These are phyloP conservation scores for Fusarium virguliforme DNA, from an alignment of 2,329 filamentous ascomycete species.

Conservation along the genomic window DNA sequence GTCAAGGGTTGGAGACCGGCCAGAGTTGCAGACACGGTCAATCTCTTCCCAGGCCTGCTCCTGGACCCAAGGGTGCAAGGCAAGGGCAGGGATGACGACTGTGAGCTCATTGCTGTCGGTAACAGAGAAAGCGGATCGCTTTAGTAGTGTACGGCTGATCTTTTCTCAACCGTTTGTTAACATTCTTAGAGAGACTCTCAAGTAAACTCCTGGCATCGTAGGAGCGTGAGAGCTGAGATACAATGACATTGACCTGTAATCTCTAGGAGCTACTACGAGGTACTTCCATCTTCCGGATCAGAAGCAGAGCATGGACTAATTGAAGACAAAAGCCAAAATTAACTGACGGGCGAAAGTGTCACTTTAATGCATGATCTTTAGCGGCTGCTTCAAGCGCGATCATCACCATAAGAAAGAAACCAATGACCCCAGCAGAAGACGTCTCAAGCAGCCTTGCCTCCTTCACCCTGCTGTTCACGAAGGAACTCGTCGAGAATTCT, in stretches of 20 bases:
- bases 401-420: neutral
- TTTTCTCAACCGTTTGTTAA: too few species aligned
- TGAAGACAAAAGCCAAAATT: neutral
- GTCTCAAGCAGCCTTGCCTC: neutral
- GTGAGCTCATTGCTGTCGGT: too few species aligned
- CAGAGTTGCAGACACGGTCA: too few species aligned
- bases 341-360: neutral
- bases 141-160: too few species aligned
- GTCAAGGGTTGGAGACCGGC: too few species aligned
- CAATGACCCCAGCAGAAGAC: neutral
- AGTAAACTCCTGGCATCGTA: neutral
- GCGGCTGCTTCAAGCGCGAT: too few species aligned
- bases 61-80: too few species aligned
- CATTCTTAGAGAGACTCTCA: too few species aligned
- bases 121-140: too few species aligned
- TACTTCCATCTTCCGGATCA: neutral
- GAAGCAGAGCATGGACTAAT: neutral
- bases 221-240: neutral
- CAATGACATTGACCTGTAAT: neutral
- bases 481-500: slow-evolving; percentile 3
- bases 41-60: too few species aligned
- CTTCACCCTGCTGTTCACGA: neutral
- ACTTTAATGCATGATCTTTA: too few species aligned
- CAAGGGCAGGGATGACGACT: too few species aligned
- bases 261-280: neutral